These are phyloP conservation scores for Chlorella sorokiniana DNA, from an alignment of 139 green algal species.

Conservation along the genomic window DNA sequence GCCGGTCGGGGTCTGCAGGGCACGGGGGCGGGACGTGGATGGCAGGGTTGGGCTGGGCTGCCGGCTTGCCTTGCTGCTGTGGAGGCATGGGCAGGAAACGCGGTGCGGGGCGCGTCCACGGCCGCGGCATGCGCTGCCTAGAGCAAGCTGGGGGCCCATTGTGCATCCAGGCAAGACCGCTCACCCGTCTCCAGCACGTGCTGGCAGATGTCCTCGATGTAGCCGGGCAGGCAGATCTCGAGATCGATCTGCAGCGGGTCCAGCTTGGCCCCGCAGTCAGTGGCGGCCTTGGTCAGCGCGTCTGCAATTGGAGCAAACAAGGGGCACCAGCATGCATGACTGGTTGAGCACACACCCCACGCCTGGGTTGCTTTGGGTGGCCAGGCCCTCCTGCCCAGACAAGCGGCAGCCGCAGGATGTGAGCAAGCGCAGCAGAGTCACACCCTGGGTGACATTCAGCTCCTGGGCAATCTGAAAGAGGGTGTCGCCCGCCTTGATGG, in stretches of 20 bases:
- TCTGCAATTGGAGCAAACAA: constrained; percentile 8
- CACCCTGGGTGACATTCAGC: constrained; percentile 16
- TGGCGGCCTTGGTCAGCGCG: not conserved
- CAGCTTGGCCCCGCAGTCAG: constrained; percentile 6
- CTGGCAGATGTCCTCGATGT: constrained; percentile 3
- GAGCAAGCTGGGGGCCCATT: too few species aligned
- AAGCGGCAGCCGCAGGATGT: not conserved
- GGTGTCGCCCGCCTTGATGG: constrained; percentile 25
- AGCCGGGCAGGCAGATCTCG: constrained; percentile 36
- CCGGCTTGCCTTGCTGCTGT: too few species aligned
- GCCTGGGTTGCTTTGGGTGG: too few species aligned
- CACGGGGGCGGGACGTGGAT: not conserved
- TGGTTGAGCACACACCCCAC: not conserved
- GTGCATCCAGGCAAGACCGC: not conserved
- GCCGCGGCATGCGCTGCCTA: not conserved
- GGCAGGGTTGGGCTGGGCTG: too few species aligned
- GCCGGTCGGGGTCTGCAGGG: constrained; percentile 15
- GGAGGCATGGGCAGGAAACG: not conserved
- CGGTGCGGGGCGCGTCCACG: not conserved
- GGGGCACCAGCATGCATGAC: not conserved
- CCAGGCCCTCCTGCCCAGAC: not conserved
- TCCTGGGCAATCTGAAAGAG: constrained; percentile 30
- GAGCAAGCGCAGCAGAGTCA: not conserved
- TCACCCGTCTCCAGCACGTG: constrained; percentile 28
- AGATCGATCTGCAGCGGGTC: constrained; percentile 35